phyloP scores from a whole-genome alignment of 306 rosid species.

The Lablab purpureus region DNA sequence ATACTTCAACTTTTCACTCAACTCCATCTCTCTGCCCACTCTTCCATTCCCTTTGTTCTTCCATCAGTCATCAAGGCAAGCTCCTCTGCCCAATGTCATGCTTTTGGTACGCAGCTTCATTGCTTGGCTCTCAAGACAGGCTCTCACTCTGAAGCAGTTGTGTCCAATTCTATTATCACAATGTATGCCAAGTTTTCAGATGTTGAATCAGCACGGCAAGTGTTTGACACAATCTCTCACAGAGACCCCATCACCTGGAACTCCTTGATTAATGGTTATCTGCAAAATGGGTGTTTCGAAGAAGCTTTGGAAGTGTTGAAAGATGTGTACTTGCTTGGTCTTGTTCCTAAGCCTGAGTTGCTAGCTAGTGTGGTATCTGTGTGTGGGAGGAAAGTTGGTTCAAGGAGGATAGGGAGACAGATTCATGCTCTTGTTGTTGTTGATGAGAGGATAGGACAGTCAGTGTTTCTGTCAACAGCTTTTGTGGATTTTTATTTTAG shows the following conservation, averaged over 20 bases:
- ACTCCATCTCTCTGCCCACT: conserved; percentile 48
- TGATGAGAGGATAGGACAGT: conserved; percentile 55
- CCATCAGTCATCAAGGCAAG: conserved; percentile 74
- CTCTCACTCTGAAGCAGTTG: conserved; percentile 48
- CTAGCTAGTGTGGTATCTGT: conserved; percentile 59
- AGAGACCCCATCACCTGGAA: conserved; percentile 72
- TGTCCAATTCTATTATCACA: conserved; percentile 69
- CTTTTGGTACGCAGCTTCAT: conserved; percentile 66
- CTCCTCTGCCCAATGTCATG: conserved; percentile 49
- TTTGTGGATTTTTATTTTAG: conserved; percentile 70
- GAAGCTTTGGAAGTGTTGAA: conserved; percentile 56
- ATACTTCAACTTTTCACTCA: conserved; percentile 56
- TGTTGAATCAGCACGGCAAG: conserved; percentile 44
- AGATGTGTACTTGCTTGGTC: conserved; percentile 48
- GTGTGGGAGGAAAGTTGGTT: conserved; percentile 55
- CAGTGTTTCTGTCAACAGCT: conserved; percentile 62
- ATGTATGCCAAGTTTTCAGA: conserved; percentile 60
- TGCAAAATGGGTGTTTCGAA: conserved; percentile 59
- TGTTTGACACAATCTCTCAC: conserved; percentile 69
- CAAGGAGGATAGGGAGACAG: conserved; percentile 55
- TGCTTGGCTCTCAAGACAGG: conserved; percentile 57
- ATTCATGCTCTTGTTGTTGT: conserved; percentile 63
- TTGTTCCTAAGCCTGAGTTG: conserved; percentile 65
- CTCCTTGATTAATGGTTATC: conserved; percentile 66
- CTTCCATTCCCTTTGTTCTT: conserved; percentile 50